Evolutionary conservation across 139 green algal species (phyloP), one percentile per base, ranked within the genome.

Genomic region (Chlamydomonas schloesseri): DNA sequence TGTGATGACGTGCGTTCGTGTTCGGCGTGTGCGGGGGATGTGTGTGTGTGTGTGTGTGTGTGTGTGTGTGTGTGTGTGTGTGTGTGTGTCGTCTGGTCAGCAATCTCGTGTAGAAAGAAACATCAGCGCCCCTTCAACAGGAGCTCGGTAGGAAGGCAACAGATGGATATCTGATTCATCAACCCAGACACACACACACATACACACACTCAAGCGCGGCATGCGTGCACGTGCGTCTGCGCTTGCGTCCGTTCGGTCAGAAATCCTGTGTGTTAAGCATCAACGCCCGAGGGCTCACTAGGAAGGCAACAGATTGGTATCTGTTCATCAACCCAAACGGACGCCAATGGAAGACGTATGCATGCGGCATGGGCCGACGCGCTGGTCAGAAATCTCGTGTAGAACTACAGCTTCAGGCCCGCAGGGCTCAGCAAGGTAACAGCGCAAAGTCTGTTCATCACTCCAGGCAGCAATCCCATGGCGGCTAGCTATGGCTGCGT

Each of bases 91-190:
- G 42, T 50, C 73, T 28, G 75, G 84, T 89, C 84, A 89, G 84
- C 18, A 89, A 89, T 89, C 84, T 89, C 84, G 84, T 89, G 84
- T 89, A 89, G 84, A 89, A 86, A 58, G 65, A 53, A 53, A 26
- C 80, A 86, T 86, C 80, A 86, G 26, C 6, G 80, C 37, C 50
- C 58, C 17, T n/a, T 29, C 10, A 20, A 60, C 34, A 26, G 14
- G 73, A 17, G 77, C 77, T 84, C 77, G 74, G 65, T 47, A 84
- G 77, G 80, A 86, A 86, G 80, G 80, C 80, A 86, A 86, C 80
- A 86, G 80, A 86, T 78, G 2, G 6, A 55, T 34, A 42, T 80
- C 31, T 81, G 33, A n/a, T 81, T 81, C 73, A 81, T 81, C 73
- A 81, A 17, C 21, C 73, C 55, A 29, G 53, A 10, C 14, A 24